phyloP scores from a whole-genome alignment of 2,329 filamentous ascomycete genomes.

The Ophiostoma himal-ulmi region DNA sequence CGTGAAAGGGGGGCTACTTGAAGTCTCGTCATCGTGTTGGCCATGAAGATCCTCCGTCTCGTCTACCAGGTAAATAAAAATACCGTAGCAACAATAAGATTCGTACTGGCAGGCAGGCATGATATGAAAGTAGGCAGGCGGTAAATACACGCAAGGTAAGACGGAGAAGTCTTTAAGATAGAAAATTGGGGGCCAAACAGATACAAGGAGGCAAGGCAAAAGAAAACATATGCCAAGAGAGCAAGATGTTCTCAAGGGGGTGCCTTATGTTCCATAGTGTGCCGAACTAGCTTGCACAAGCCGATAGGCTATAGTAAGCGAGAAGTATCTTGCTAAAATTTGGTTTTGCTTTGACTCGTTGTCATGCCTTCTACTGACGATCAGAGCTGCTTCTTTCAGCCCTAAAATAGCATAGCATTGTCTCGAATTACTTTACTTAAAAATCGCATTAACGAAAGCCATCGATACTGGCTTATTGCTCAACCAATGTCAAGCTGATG shows the following conservation, averaged over 20 bases:
- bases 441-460: too few species aligned
- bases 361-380: not conserved
- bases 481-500: too few species aligned
- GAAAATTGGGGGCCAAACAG: not conserved
- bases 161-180: not conserved
- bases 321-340: not conserved
- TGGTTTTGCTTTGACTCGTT: not conserved
- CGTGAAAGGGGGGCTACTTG: not conserved
- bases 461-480: too few species aligned
- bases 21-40: not conserved
- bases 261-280: not conserved
- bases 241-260: not conserved
- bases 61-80: not conserved
- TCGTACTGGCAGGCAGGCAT: not conserved
- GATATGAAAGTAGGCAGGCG: not conserved
- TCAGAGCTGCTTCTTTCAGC: not conserved
- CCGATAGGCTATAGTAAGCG: not conserved
- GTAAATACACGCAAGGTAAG: not conserved
- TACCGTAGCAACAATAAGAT: not conserved
- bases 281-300: not conserved
- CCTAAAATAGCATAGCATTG: not conserved
- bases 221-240: not conserved
- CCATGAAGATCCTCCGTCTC: not conserved
- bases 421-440: too few species aligned
- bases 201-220: not conserved